Base-by-base conservation (phyloP, 1,139 yeast species). In the Debaryomyces udenii region DNA sequence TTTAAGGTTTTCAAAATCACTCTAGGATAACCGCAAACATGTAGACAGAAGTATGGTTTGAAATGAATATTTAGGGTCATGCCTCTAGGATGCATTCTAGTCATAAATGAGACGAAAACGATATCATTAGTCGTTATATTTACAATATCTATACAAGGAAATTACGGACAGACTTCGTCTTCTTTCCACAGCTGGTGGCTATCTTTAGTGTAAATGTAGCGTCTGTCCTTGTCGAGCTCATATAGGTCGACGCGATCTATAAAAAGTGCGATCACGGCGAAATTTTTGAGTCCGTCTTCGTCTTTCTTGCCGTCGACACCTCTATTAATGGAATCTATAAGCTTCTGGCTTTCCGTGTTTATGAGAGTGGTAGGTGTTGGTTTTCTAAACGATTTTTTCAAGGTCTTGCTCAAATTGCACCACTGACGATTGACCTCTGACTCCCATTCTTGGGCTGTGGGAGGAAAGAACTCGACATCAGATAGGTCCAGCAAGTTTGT, bases 241-340 rank as follows among this genome's bases (percentile, higher is more conserved):
- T 81, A 76, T 52, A 75, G 75, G 60, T 88, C 96, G n/a, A 85
- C 95, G 40, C 73, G 68, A 42, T 87, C 86, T 29, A 83, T 76
- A 55, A 86, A 81, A 68, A 88, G 62, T 27, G 86, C 83, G 24
- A 86, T 76, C 18, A 86, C 80, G 1, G 82, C 80, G 59, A 85
- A 87, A 59, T 86, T 82, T 54, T 78, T 81, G 44, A 77, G 68
- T 1, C 94, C 96, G 27, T 77, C 76, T 22, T 64, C 81, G 38
- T 81, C 88, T 54, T 82, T 78, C 38, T 82, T 76, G 6, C 96
- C 96, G 61, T 88, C 96, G 10, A 87, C 96, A 4, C 96, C 94
- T 49, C 96, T 74, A 38, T 79, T 72, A 38, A 88, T 83, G 40
- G 86, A 78, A 60, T 88, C 95, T 32, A 88, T 66, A 43, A 70